phyloP scores from a whole-genome alignment of 208 protist genomes.

The Crithidia sp. region DNA sequence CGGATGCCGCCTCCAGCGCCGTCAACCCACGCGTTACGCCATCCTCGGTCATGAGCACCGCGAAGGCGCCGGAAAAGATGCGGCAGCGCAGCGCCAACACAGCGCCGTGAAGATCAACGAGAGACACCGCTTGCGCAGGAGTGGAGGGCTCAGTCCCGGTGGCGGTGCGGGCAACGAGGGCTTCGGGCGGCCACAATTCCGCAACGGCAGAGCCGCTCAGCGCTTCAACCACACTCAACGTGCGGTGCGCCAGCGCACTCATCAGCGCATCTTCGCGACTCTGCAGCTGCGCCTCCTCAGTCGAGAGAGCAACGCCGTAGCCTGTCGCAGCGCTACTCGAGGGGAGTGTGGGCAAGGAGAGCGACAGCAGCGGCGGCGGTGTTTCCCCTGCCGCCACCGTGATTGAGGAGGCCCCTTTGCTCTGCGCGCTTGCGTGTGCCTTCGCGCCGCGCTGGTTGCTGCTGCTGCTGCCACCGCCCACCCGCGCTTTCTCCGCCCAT shows the following conservation, averaged over 20 bases:
- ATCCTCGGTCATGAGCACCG: constrained; percentile 8
- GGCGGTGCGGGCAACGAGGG: too few relatives aligned
- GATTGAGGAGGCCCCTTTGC: too few relatives aligned
- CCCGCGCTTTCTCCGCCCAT: too few relatives aligned
- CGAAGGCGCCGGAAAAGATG: constrained; percentile 21
- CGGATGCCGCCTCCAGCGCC: background rate
- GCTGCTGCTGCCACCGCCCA: background rate
- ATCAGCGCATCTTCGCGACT: constrained; percentile 15
- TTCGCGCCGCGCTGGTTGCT: background rate
- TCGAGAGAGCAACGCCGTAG: too few relatives aligned
- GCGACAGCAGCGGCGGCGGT: too few relatives aligned
- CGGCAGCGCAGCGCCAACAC: constrained; percentile 18
- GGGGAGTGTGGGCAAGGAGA: too few relatives aligned
- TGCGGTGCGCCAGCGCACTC: constrained; percentile 13
- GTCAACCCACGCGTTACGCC: background rate
- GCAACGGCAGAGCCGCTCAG: constrained; percentile 9
- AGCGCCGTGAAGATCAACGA: constrained; percentile 1
- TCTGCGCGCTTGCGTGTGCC: too few relatives aligned
- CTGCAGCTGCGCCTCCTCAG: too few relatives aligned
- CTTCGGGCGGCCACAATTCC: constrained; percentile 18
- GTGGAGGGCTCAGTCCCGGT: background rate
- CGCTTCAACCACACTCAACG: constrained; percentile 35
- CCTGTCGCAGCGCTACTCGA: too few relatives aligned
- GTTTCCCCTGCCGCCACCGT: too few relatives aligned
- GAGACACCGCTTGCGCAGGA: background rate